Evolutionary conservation across 179 eudicot genomes (phyloP).

Genomic region (Patellifolia procumbens): DNA sequence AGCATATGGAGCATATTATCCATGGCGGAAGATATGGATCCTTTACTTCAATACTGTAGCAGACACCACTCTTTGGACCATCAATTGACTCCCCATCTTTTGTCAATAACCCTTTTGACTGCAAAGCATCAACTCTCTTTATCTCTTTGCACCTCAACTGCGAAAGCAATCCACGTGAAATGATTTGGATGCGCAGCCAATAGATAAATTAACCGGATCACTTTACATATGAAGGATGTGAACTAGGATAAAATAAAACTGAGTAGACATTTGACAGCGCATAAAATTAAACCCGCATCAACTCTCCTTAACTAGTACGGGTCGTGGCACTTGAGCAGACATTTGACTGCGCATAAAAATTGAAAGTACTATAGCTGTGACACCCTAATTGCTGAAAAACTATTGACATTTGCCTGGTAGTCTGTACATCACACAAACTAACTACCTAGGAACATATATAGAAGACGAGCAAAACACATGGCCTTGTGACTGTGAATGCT

Average conservation of each 20-base stretch:
- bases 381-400: not conserved
- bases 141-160: slow-evolving; percentile 88
- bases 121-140: slow-evolving; percentile 52
- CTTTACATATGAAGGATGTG: too few relatives aligned
- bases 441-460: not conserved
- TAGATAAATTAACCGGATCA: too few relatives aligned
- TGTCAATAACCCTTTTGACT: slow-evolving; percentile 32
- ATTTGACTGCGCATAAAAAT: too few relatives aligned
- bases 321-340: too few relatives aligned
- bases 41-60: slow-evolving; percentile 75
- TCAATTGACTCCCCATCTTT: slow-evolving; percentile 41
- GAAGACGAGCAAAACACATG: not conserved
- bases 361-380: not conserved
- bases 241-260: too few relatives aligned
- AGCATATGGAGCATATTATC: slow-evolving; percentile 59
- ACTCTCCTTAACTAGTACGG: too few relatives aligned
- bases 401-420: not conserved
- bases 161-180: slow-evolving; percentile 18
- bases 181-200: too few relatives aligned
- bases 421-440: not conserved
- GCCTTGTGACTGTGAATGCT: slow-evolving; percentile 5
- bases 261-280: not conserved
- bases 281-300: too few relatives aligned
- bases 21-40: slow-evolving; percentile 90
- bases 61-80: slow-evolving; percentile 48